Evolutionary conservation across 768 basidiomycete genomes (phyloP).

Genomic region (Xerocomus potaroensis): DNA sequence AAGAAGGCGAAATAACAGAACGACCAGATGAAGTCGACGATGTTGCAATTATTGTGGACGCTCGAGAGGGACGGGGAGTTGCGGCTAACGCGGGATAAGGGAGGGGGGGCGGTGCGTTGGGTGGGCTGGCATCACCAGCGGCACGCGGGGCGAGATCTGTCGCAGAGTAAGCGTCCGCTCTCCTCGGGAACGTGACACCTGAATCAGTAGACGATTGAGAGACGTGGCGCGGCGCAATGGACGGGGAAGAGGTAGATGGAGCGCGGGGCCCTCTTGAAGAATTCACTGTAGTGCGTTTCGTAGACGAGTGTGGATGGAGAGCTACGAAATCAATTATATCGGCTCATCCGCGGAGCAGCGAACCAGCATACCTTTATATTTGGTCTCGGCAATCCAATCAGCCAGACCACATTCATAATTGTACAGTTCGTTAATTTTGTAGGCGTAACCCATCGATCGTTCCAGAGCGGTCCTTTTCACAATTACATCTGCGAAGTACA

Average conservation of each 20-base stretch:
- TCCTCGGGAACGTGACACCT: conserved; percentile 73
- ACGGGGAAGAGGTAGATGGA: conserved; percentile 41
- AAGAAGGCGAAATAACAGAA: conserved; percentile 40
- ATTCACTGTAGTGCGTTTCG: conserved; percentile 27
- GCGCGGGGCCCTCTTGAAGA: conserved; percentile 18
- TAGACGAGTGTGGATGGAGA: conserved; percentile 19
- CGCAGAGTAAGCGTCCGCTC: conserved; percentile 73
- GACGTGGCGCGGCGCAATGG: conserved; percentile 58
- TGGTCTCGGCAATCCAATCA: conserved; percentile 67
- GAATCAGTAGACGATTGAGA: conserved; percentile 71
- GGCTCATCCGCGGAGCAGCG: not conserved
- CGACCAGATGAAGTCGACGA: conserved; percentile 49
- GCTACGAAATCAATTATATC: conserved; percentile 9
- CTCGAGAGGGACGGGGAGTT: conserved; percentile 27
- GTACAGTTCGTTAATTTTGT: conserved; percentile 80
- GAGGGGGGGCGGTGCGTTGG: conserved; percentile 55
- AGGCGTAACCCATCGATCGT: conserved; percentile 67
- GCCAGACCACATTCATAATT: conserved; percentile 69
- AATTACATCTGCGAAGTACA: conserved; percentile 66
- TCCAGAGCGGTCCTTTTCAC: conserved; percentile 55
- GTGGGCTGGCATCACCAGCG: conserved; percentile 44
- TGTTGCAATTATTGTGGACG: conserved; percentile 31
- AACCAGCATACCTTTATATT: conserved; percentile 44
- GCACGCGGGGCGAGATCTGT: conserved; percentile 61
- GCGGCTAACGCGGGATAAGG: conserved; percentile 72